phyloP scores from a whole-genome alignment of 352 stramenopile species.

The Halophytophthora polymorphica region DNA sequence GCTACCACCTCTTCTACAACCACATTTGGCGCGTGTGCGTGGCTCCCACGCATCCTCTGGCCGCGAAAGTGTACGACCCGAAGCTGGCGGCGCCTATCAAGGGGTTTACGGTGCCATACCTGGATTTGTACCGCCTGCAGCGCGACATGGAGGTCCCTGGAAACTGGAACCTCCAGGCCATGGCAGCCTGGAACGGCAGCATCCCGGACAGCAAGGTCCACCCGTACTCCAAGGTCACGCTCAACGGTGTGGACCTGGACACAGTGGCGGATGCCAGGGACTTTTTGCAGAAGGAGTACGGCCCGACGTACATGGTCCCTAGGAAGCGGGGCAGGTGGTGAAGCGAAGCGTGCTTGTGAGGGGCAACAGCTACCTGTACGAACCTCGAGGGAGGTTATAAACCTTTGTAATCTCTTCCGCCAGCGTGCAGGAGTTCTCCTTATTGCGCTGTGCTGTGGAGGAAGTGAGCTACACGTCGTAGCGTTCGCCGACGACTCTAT shows the following conservation, averaged over 20 bases:
- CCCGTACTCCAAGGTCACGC: conserved; percentile 26
- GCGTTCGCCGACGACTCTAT: no score
- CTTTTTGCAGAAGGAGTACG: conserved; percentile 48
- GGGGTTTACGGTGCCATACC: conserved; percentile 31
- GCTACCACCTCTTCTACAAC: conserved; percentile 42
- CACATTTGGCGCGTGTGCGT: conserved; percentile 44
- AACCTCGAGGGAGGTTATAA: no score
- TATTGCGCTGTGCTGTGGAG: no score
- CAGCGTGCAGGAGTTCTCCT: no score
- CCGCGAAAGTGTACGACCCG: conserved; percentile 29
- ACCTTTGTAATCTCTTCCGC: no score
- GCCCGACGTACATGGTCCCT: conserved; percentile 27
- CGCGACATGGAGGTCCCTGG: conserved; percentile 5
- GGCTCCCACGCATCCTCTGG: conserved; percentile 38
- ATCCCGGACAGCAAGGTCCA: conserved; percentile 22
- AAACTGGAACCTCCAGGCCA: conserved; percentile 18
- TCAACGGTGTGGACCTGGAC: conserved; percentile 36
- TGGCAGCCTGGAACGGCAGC: conserved; percentile 12
- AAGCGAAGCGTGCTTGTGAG: conserved; percentile 12
- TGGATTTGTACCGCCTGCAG: conserved; percentile 42
- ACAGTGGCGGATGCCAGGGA: conserved; percentile 39
- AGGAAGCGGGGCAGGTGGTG: conserved; percentile 4
- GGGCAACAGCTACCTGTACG: no score
- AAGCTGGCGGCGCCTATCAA: conserved; percentile 20
- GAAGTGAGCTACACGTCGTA: no score